These are phyloP conservation scores for Leccinum huronense DNA, from an alignment of 1,284 basidiomycete species.

Conservation along the genomic window DNA sequence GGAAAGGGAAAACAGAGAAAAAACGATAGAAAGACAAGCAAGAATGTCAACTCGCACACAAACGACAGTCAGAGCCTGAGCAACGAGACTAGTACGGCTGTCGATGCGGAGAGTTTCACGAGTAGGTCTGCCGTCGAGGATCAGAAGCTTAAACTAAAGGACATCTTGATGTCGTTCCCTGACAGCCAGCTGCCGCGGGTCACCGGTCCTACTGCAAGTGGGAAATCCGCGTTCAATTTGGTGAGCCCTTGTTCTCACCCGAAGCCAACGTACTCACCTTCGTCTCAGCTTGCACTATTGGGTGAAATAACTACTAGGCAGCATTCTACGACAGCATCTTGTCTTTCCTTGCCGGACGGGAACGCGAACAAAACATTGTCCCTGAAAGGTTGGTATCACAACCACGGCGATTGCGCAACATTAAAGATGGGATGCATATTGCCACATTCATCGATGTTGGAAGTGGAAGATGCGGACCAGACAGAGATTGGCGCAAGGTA, in stretches of 20 bases:
- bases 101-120: slow-evolving; percentile 19
- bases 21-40: neutral
- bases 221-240: slow-evolving; percentile 52
- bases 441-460: slow-evolving; percentile 32
- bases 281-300: slow-evolving; percentile 31
- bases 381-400: too few species aligned
- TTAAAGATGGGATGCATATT: too few species aligned
- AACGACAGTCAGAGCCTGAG: slow-evolving; percentile 3
- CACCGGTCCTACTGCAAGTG: slow-evolving; percentile 63
- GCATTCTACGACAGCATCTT: too few species aligned
- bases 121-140: slow-evolving; percentile 26
- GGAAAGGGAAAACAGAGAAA: slow-evolving; percentile 7
- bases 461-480: slow-evolving; percentile 43
- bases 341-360: slow-evolving; percentile 28
- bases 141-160: slow-evolving; percentile 52
- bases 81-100: slow-evolving; percentile 9
- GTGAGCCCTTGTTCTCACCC: slow-evolving; percentile 16
- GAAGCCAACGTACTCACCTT: neutral
- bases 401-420: too few species aligned
- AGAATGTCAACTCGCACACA: slow-evolving; percentile 4
- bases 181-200: slow-evolving; percentile 54
- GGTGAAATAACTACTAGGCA: slow-evolving; percentile 33
- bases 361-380: slow-evolving; percentile 24
- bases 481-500: slow-evolving; percentile 38
- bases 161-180: slow-evolving; percentile 60